Base-by-base conservation (phyloP, 805 yeast species). In the Wickerhamiella lipophila region DNA sequence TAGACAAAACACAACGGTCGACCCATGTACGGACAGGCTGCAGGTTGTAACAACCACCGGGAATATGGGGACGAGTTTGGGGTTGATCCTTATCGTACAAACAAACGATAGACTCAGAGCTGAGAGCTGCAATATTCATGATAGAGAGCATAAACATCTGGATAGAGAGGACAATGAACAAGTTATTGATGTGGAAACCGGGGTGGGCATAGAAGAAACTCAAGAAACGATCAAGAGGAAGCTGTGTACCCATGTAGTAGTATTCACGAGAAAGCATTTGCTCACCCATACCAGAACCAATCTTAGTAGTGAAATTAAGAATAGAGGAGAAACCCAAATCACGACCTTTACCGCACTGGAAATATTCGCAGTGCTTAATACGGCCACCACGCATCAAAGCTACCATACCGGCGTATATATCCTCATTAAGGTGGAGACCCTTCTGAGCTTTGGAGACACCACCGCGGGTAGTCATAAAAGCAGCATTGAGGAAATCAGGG, bases 271-370 rank as follows among this genome's bases (percentile, higher is more conserved):
- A 85, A 29, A 89, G 67, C 64, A 88, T 75, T 64, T 89, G 97
- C 62, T 89, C 97, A 7, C 97, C 97, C 97, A 89, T 89, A 46
- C 97, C 97, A 39, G 95, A 92, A 2, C 97, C 97, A 61, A 89
- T 88, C 67, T 89, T 89, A 2, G 95, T 82, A 0, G 96, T 89
- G 68, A 89, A 89, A 61, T 88, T 89, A 56, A 89, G 70, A 55
- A 89, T 87, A 0, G 96, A 84, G 1, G 87, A 82, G 66, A 89
- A 89, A 2, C 97, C 97, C 49, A 89, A 68, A 68, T 89, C 97
- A 63, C 97, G 74, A 0, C 97, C 97, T 63, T 89, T 89, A 27
- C 97, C 97, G 66, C 97, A 89, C 64, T 89, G 97, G 65, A 79
- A 87, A 65, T 82, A 89, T 60, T 89, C 97, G 65, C 95, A 83